Percentiles rank a stretch among this genome's conserved stretches.
Evolutionary conservation across 805 yeast genomes (phyloP).

Genomic region (Barnettozyma botsteinii): DNA sequence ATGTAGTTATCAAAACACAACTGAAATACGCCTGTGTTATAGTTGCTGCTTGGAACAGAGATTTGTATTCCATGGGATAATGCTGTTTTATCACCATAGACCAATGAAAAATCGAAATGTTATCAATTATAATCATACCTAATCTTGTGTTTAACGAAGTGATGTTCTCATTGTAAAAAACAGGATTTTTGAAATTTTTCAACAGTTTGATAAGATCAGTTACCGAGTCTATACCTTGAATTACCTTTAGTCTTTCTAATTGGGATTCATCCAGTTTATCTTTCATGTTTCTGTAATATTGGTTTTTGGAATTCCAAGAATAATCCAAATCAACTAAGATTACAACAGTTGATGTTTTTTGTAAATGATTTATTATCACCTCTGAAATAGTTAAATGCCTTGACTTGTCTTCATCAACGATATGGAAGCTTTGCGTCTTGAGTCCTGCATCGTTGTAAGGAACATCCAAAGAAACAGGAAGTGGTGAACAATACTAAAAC

Average conservation of each 20-base stretch:
- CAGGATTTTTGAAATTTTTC: not conserved
- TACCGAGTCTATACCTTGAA: not conserved
- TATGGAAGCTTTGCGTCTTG: conserved; percentile 3
- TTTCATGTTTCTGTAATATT: not conserved
- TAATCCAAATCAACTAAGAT: conserved; percentile 11
- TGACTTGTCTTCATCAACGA: conserved; percentile 3
- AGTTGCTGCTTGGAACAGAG: not conserved
- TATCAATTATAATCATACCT: conserved; percentile 7
- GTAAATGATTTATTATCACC: not conserved
- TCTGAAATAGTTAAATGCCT: conserved; percentile 1
- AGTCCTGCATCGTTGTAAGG: not conserved
- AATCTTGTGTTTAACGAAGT: not conserved
- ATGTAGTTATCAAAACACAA: conserved; percentile 1
- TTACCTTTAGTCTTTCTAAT: not conserved
- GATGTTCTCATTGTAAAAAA: not conserved
- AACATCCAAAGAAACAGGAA: not conserved
- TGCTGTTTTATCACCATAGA: not conserved
- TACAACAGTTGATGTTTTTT: not conserved
- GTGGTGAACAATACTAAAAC: conserved; percentile 2
- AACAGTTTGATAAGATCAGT: conserved; percentile 1
- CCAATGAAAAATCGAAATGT: conserved; percentile 7
- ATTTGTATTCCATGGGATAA: conserved; percentile 6
- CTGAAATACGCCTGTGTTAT: not conserved
- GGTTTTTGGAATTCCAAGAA: conserved; percentile 7
- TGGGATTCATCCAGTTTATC: not conserved